A percentile compares a stretch with the other conserved stretches of the same genome.
Evolutionary conservation across 1,284 basidiomycete genomes (phyloP).

Genomic region (Boletus smithii): DNA sequence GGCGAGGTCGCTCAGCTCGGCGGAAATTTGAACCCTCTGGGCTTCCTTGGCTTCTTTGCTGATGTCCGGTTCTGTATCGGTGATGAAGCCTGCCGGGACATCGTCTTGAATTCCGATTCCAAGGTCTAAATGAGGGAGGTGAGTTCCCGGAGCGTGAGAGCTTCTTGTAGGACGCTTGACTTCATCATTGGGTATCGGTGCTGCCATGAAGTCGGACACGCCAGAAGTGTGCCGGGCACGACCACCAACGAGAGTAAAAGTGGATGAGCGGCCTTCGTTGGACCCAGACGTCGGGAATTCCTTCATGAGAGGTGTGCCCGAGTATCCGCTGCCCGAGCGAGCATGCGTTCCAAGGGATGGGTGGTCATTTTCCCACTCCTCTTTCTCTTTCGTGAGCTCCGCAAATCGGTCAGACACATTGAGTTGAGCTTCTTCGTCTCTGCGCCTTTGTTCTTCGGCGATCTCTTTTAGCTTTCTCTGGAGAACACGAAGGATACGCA

Average conservation of each 20-base stretch:
- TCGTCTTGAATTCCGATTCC: slow-evolving; percentile 69
- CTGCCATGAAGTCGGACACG: slow-evolving; percentile 68
- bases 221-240: slow-evolving; percentile 58
- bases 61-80: slow-evolving; percentile 30
- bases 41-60: slow-evolving; percentile 37
- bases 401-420: slow-evolving; percentile 73
- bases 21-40: slow-evolving; percentile 39
- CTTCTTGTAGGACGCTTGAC: slow-evolving; percentile 47
- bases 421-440: slow-evolving; percentile 73
- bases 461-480: slow-evolving; percentile 79
- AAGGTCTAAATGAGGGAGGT: slow-evolving; percentile 70
- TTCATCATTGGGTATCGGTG: slow-evolving; percentile 58
- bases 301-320: slow-evolving; percentile 56
- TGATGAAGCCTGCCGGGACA: slow-evolving; percentile 66
- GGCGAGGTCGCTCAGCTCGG: slow-evolving; percentile 56
- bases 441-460: slow-evolving; percentile 68
- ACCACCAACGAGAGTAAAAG: slow-evolving; percentile 48
- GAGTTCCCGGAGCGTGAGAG: slow-evolving; percentile 48
- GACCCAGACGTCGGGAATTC: slow-evolving; percentile 51
- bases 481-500: slow-evolving; percentile 78
- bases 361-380: slow-evolving; percentile 86
- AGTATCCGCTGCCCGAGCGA: slow-evolving; percentile 57
- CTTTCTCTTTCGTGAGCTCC: slow-evolving; percentile 66
- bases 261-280: slow-evolving; percentile 48
- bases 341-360: slow-evolving; percentile 58